A percentile compares a stretch with the other conserved stretches of the same genome.
Evolutionary conservation across 2,329 filamentous ascomycete species (phyloP).

Genomic region (Botrytis medusae): DNA sequence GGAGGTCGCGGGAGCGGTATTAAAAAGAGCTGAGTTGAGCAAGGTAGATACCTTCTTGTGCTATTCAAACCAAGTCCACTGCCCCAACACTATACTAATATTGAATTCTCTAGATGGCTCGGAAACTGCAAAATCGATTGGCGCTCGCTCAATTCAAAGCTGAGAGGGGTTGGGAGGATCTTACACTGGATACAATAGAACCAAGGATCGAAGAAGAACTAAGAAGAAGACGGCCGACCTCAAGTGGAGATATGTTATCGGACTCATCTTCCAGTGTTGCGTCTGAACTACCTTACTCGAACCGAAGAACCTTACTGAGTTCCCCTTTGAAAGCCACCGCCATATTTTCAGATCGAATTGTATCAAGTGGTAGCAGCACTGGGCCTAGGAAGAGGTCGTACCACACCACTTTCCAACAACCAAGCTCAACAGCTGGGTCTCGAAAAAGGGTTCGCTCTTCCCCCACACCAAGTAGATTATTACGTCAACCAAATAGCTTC

Average conservation of each 20-base stretch:
- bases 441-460: conserved; percentile 71
- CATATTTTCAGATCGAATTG: conserved; percentile 80
- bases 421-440: conserved; percentile 50
- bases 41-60: conserved; percentile 56
- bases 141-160: conserved; percentile 97
- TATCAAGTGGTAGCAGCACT: conserved; percentile 66
- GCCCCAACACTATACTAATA: conserved; percentile 26
- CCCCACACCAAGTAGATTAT: conserved; percentile 59
- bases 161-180: conserved; percentile 90
- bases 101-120: conserved; percentile 71
- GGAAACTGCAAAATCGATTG: conserved; percentile 88
- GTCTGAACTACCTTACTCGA: conserved; percentile 71
- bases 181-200: conserved; percentile 82
- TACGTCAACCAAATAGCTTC: conserved; percentile 53
- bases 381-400: conserved; percentile 66
- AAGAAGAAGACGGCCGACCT: conserved; percentile 60
- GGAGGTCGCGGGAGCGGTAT: conserved; percentile 65
- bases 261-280: conserved; percentile 78
- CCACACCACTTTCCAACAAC: conserved; percentile 53
- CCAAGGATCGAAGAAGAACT: conserved; percentile 79
- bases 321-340: conserved; percentile 78
- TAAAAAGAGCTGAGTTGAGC: conserved; percentile 72
- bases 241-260: conserved; percentile 71
- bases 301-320: conserved; percentile 60
- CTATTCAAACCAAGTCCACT: conserved; percentile 12